A percentile compares a stretch with the other conserved stretches of the same genome.
These are phyloP conservation scores for Stenogyne calaminthoides DNA, from an alignment of 305 asterid genomes.

Conservation along the genomic window DNA sequence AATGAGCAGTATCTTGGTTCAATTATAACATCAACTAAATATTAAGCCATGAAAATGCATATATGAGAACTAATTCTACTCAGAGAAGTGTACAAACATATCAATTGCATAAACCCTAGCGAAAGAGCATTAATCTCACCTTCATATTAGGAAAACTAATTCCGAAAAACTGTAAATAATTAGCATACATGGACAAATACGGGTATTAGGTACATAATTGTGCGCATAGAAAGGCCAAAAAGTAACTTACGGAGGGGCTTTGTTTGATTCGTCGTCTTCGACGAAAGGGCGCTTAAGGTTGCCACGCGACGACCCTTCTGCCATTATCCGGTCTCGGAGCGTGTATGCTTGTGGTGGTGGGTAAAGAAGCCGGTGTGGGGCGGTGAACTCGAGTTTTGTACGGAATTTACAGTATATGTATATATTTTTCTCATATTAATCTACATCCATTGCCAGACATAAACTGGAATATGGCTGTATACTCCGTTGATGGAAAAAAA, in stretches of 20 bases:
- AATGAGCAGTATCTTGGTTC: not conserved
- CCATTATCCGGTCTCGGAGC: constrained; percentile 38
- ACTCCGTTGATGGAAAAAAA: too few species aligned
- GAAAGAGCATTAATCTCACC: constrained; percentile 6
- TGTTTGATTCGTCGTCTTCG: constrained; percentile 62
- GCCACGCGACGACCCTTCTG: constrained; percentile 58
- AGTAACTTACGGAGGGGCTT: constrained; percentile 49
- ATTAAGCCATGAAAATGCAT: constrained; percentile 1
- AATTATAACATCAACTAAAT: not conserved
- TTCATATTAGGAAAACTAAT: constrained; percentile 25
- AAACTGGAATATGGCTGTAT: not conserved
- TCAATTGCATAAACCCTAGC: constrained; percentile 35
- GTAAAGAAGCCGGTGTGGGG: not conserved
- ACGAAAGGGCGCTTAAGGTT: constrained; percentile 59
- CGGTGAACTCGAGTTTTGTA: constrained; percentile 11
- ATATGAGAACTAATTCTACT: not conserved
- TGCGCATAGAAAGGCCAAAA: not conserved
- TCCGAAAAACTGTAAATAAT: not conserved
- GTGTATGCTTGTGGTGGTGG: constrained; percentile 5
- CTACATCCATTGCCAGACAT: not conserved
- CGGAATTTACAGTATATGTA: not conserved
- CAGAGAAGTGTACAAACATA: constrained; percentile 7
- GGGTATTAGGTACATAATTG: not conserved
- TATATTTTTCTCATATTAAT: not conserved
- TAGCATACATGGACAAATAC: constrained; percentile 1